Base-by-base conservation (phyloP, 2,329 filamentous ascomycete species). In the Colletotrichum cuscutae region DNA sequence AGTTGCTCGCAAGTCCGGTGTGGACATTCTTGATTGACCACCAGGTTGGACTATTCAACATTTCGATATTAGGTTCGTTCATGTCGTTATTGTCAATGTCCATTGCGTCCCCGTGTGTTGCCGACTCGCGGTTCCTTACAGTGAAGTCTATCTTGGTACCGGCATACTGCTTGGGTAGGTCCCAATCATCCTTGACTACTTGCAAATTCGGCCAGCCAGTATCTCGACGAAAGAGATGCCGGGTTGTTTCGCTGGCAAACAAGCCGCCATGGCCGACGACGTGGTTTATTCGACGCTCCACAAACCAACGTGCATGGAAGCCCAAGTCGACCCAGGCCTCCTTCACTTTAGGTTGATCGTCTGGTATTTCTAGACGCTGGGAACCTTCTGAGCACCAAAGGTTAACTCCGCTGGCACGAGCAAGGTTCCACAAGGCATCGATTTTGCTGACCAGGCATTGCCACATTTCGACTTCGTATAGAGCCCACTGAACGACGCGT, bases 271-370 rank as follows among this genome's bases (percentile, higher is more conserved):
- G 49, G 5, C 58, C 22, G 35, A 22, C 26, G 2, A 72, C 15
- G 19, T 59, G 46, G n/a, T 32, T 22, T 19, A 64, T 26, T 15
- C 66, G 26, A 2, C 49, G 46, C 19, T 60, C 32, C 5, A 52
- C 22, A 22, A 72, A 22, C 22, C 52, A 53, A 3, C 62, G 65
- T 11, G 66, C 57, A 13, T 64, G 57, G 42, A 58, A 71, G 13
- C 52, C 52, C 65, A 62, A 56, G 37, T 67, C 35, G 12, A 63
- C 4, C 58, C 52, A 63, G 13, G 59, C 53, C 6, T 46, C 4
- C 32, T 7, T 59, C 19, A 59, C 32, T 6, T 30, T 11, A 42
- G 37, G 37, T 42, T 42, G 37, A 9, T 19, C 53, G 13, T 53
- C 6, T 22, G 15, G 9, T 13, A 37, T 68, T 30, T 49, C 7